Percentiles rank a stretch among this genome's conserved stretches.
These are phyloP conservation scores for Thielaviopsis populi DNA, from an alignment of 2,329 filamentous ascomycete species.

Conservation along the genomic window DNA sequence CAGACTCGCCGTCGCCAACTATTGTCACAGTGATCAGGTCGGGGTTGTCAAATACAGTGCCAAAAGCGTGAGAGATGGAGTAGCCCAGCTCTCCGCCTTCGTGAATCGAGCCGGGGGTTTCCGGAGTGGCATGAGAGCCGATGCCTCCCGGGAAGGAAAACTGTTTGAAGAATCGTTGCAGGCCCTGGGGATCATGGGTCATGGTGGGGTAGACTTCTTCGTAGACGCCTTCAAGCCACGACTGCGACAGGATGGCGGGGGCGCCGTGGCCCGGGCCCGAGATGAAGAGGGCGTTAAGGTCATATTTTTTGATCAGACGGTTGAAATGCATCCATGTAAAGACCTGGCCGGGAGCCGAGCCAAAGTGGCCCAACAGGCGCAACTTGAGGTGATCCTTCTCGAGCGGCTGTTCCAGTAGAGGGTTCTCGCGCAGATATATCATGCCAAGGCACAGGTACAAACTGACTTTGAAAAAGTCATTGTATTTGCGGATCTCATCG, in stretches of 20 bases:
- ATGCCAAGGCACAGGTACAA: constrained; percentile 64
- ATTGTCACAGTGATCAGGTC: constrained; percentile 61
- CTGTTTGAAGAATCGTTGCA: constrained; percentile 66
- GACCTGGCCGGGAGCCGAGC: constrained; percentile 64
- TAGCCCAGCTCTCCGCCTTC: constrained; percentile 75
- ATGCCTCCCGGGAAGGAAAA: constrained; percentile 73
- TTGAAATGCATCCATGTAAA: constrained; percentile 77
- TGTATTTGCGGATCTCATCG: constrained; percentile 53
- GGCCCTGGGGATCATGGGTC: constrained; percentile 49
- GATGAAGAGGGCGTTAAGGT: constrained; percentile 56
- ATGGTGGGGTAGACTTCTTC: constrained; percentile 64
- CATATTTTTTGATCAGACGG: constrained; percentile 65
- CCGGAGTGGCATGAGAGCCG: constrained; percentile 62
- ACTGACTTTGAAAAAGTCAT: constrained; percentile 59
- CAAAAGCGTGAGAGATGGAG: constrained; percentile 64
- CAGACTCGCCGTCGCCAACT: constrained; percentile 69
- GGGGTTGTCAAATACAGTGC: constrained; percentile 60
- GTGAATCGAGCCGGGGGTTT: constrained; percentile 62
- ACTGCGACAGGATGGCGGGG: constrained; percentile 59
- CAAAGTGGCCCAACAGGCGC: constrained; percentile 63
- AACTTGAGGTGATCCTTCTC: constrained; percentile 57
- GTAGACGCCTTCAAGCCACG: constrained; percentile 64
- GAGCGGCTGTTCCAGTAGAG: constrained; percentile 54
- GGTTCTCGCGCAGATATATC: constrained; percentile 64
- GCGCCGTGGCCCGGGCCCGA: constrained; percentile 67